Evolutionary conservation across 495 filamentous ascomycete species (phyloP), one percentile per base, ranked within the genome.

Genomic region (Aspergillus nanangensis): DNA sequence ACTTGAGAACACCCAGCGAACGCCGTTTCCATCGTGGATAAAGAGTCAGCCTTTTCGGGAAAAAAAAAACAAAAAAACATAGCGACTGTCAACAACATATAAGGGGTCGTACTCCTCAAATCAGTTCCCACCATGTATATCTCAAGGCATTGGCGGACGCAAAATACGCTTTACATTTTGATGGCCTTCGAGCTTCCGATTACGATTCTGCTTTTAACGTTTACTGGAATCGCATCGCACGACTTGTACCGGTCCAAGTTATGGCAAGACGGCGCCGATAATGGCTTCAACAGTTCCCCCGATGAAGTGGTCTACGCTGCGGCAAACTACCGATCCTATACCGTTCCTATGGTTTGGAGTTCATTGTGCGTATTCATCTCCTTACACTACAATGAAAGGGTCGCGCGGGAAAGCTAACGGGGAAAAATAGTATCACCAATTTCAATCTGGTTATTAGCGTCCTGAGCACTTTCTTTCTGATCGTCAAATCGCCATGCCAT

Each of bases 401-500:
- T n/a, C n/a, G n/a, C n/a, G n/a, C n/a, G n/a, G n/a, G 4, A 29
- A 13, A 8, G 43, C 20, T 25, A 9, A 38, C 29, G 8, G 22
- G 34, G 14, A 3, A 25, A n/a, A 29, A 5, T 25, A 25, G 25
- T 35, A 64, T 88, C 32, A 90, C 87, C 40, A 71, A 85, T 41
- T 95, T 71, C 68, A 92, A 94, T 61, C 79, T 95, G 47, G 84
- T 88, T 44, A 81, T 95, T 56, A 79, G 86, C 38, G 82, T 95
- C 49, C 64, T 95, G 48, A 82, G 66, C 19, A 56, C 74, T 19
- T 66, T 73, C 19, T 38, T 82, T 9, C 52, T 84, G 18, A 70
- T 89, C 10, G 63, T 72, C 31, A 81, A 84, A 47, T 42, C 63
- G 8, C 81, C 86, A 23, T 70, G 84, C 41, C 84, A 81, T 67